Evolutionary conservation across 2,329 filamentous ascomycete genomes (phyloP).

Genomic region (Penicillium sp.): DNA sequence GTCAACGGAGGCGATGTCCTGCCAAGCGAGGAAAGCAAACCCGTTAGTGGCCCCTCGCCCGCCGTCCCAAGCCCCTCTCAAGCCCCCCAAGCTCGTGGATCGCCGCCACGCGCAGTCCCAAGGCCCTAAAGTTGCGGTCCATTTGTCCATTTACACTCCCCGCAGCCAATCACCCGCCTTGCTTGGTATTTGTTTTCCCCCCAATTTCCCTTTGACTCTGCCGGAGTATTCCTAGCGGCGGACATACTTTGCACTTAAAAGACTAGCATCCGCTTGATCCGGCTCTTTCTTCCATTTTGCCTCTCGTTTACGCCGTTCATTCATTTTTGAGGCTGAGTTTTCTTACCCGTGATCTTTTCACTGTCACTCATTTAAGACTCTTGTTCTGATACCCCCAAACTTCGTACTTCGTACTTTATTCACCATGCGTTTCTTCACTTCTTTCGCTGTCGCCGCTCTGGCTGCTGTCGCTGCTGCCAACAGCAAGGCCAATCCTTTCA

Average conservation of each 20-base stretch:
- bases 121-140: not conserved
- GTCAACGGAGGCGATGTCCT: not conserved
- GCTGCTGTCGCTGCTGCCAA: conserved; percentile 46
- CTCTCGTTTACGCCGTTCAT: conserved; percentile 1
- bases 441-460: conserved; percentile 47
- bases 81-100: conserved; percentile 14
- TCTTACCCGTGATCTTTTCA: conserved; percentile 5
- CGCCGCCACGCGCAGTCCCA: conserved; percentile 14
- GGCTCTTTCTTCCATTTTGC: conserved; percentile 5
- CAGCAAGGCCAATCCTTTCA: conserved; percentile 51
- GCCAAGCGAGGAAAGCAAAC: conserved; percentile 9
- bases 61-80: not conserved
- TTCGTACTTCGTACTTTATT: conserved; percentile 21
- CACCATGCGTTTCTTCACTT: conserved; percentile 49
- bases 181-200: conserved; percentile 11
- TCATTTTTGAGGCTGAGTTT: conserved; percentile 4
- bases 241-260: conserved; percentile 2
- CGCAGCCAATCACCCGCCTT: conserved; percentile 7
- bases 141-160: not conserved
- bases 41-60: conserved; percentile 2
- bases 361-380: conserved; percentile 3
- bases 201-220: conserved; percentile 22
- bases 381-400: not conserved
- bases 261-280: not conserved
- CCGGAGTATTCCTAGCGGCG: conserved; percentile 1